Evolutionary conservation across 495 filamentous ascomycete species (phyloP).

Genomic region (Ramalina intermedia): DNA sequence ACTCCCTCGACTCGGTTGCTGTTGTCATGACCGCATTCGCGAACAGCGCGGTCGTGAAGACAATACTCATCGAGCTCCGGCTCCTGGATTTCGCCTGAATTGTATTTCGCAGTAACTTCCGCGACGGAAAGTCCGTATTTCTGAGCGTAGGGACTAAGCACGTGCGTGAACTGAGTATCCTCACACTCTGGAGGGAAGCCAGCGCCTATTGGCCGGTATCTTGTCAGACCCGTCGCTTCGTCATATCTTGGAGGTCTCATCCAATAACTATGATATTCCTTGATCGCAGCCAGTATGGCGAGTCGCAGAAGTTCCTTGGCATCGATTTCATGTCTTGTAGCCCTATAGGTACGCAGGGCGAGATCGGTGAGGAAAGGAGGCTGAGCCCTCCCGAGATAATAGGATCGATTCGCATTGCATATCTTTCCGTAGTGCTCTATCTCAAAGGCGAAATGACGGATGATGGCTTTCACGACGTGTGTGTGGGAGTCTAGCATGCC

Average conservation of each 20-base stretch:
- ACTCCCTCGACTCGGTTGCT: constrained; percentile 81
- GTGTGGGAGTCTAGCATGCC: constrained; percentile 72
- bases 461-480: constrained; percentile 82
- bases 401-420: constrained; percentile 88
- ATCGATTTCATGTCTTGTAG: constrained; percentile 66
- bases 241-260: constrained; percentile 67
- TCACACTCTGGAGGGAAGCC: constrained; percentile 94
- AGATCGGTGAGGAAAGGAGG: constrained; percentile 97
- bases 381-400: constrained; percentile 87
- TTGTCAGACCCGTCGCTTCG: constrained; percentile 63
- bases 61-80: constrained; percentile 90
- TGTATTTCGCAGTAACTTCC: constrained; percentile 79
- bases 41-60: constrained; percentile 82
- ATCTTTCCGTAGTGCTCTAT: constrained; percentile 98
- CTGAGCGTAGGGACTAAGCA: constrained; percentile 71
- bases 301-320: constrained; percentile 62
- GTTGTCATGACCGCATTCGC: constrained; percentile 96
- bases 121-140: constrained; percentile 70
- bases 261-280: constrained; percentile 93
- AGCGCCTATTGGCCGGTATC: constrained; percentile 67
- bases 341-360: constrained; percentile 78
- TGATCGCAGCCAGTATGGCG: constrained; percentile 80
- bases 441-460: constrained; percentile 90
- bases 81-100: constrained; percentile 58
- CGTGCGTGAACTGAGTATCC: constrained; percentile 70